A percentile compares a stretch with the other conserved stretches of the same genome.
These are phyloP conservation scores for Vararia minispora DNA, from an alignment of 768 basidiomycete species.

Conservation along the genomic window DNA sequence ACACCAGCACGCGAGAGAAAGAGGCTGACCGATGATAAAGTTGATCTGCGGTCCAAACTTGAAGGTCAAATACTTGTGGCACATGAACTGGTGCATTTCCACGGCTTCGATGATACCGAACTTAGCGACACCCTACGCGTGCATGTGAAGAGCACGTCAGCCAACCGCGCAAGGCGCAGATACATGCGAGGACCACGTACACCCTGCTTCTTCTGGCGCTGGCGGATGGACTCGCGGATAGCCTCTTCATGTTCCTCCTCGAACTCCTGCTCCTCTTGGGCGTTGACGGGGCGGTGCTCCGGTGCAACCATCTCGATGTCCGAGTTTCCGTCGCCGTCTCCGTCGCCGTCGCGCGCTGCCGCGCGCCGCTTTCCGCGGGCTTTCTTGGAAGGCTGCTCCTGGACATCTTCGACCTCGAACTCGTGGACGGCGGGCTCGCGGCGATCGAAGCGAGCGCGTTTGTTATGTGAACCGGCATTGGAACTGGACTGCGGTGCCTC, in stretches of 20 bases:
- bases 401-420: conserved; percentile 1
- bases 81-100: conserved; percentile 93
- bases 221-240: conserved; percentile 44
- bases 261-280: conserved; percentile 56
- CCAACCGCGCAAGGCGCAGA: background rate
- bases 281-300: conserved; percentile 11
- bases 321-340: conserved; percentile 7
- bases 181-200: conserved; percentile 23
- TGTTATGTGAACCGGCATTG: conserved; percentile 1
- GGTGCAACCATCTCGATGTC: conserved; percentile 9
- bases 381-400: background rate
- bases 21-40: conserved; percentile 76
- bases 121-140: conserved; percentile 60
- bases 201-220: conserved; percentile 31
- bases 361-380: conserved; percentile 7
- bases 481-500: background rate
- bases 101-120: conserved; percentile 81
- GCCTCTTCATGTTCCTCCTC: conserved; percentile 49
- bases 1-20: background rate
- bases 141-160: background rate
- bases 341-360: too few species aligned
- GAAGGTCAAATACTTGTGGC: conserved; percentile 77
- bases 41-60: conserved; percentile 90
- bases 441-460: conserved; percentile 9
- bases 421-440: background rate